Base-by-base conservation (phyloP, 768 basidiomycete genomes). In the Russula sp. region DNA sequence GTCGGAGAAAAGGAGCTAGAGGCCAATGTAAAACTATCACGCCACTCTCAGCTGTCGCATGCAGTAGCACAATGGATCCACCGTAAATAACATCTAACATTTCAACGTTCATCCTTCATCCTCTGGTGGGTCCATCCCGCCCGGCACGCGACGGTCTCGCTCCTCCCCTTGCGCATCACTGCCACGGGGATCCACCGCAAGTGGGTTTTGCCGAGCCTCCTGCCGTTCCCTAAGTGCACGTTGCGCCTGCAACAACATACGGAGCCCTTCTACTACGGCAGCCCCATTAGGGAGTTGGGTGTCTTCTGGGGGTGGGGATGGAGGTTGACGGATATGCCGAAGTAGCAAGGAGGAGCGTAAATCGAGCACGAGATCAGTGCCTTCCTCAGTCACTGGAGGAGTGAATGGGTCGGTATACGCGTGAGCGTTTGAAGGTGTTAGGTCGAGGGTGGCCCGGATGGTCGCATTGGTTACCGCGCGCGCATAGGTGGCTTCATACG, bases 271-370 rank as follows among this genome's bases (percentile, higher is more conserved):
- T 63, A 48, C 84, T 80, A 67, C 80, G 9, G 83, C 76, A 18
- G 84, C 80, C 28, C 85, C 86, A 70, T 83, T 86, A 2, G 86
- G 86, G 38, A 86, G 74, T 11, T 86, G 84, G 54, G 88, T 59
- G 48, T 70, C 59, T 38, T 62, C 67, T 22, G 55, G 67, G 7
- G 71, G 73, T 5, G 76, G 74, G 3, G 80, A 80, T 11, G 80
- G 75, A 13, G 90, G 84, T 62, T 79, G 76, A 62, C 84, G 80
- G 59, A 92, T 72, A 46, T 83, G 87, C 53, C 77, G 75, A 38
- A 88, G 67, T 66, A 92, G 73, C 48, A 81, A 73, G 8, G 76
- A 70, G 36, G 88, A 69, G 22, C 79, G 85, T 58, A 92, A 77
- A 74, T 92, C 88, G 65, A 92, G 71, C 70, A 67, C 30, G 48